These are phyloP conservation scores for Wickerhamiella brachini DNA, from an alignment of 805 yeast genomes.

Conservation along the genomic window DNA sequence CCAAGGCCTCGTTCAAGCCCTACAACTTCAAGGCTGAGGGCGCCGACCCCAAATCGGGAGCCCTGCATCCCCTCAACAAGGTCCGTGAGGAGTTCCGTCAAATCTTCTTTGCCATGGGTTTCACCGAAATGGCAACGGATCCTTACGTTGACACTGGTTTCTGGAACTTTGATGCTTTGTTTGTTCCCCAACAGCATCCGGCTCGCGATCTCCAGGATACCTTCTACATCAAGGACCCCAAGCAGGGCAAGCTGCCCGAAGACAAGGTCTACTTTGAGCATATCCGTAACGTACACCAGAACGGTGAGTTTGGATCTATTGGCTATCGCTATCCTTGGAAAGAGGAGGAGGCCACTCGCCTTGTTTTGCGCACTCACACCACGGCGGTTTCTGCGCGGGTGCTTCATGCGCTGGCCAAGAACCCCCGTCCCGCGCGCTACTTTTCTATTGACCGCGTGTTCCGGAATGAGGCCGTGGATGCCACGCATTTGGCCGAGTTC, in stretches of 20 bases:
- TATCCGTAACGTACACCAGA: conserved; percentile 72
- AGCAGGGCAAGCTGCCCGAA: conserved; percentile 62
- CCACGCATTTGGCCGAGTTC: conserved; percentile 97
- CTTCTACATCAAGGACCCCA: conserved; percentile 91
- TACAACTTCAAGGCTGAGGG: conserved; percentile 96
- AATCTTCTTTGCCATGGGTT: conserved; percentile 94
- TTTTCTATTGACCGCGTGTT: conserved; percentile 96
- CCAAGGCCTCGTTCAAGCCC: conserved; percentile 73
- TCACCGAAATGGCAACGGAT: conserved; percentile 97
- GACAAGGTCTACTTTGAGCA: conserved; percentile 69
- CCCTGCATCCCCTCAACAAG: conserved; percentile 90
- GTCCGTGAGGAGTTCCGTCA: conserved; percentile 97
- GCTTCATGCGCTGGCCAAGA: conserved; percentile 62
- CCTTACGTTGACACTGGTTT: conserved; percentile 96
- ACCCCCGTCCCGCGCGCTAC: conserved; percentile 80
- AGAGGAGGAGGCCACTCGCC: conserved; percentile 73
- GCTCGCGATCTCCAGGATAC: conserved; percentile 99
- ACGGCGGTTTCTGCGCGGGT: conserved; percentile 85
- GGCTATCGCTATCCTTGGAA: conserved; percentile 99
- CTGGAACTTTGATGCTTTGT: conserved; percentile 97
- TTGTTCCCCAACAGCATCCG: conserved; percentile 98
- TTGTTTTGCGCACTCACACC: conserved; percentile 94
- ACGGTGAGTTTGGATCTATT: conserved; percentile 83
- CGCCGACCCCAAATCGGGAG: conserved; percentile 71
- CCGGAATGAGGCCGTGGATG: conserved; percentile 99